Evolutionary conservation across 2,329 filamentous ascomycete genomes (phyloP).

Genomic region (Botrytis byssoidea): DNA sequence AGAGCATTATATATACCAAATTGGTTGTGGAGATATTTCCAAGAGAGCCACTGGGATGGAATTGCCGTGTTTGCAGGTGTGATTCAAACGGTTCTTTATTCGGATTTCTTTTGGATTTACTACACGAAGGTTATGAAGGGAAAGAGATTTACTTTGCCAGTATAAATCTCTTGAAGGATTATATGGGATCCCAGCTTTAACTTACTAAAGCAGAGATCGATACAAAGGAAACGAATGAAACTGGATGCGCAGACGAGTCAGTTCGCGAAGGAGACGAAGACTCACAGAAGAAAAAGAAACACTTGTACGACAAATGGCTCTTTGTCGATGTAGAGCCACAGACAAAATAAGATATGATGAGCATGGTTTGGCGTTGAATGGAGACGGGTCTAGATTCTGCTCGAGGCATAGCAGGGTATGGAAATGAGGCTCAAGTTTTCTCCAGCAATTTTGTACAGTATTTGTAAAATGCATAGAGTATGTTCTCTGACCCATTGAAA

Average conservation of each 20-base stretch:
- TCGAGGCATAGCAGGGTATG: not conserved
- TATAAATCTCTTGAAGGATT: conserved; percentile 48
- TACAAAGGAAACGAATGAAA: not conserved
- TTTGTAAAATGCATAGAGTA: conserved; percentile 27
- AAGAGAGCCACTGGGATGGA: conserved; percentile 77
- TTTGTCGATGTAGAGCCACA: not conserved
- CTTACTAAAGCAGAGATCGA: not conserved
- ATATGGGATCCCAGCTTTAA: not conserved
- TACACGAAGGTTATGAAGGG: conserved; percentile 93
- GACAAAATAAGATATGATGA: conserved; percentile 18
- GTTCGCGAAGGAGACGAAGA: not conserved
- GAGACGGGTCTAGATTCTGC: conserved; percentile 30
- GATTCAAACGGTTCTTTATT: conserved; percentile 92
- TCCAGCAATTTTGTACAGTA: conserved; percentile 18
- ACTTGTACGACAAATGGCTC: not conserved
- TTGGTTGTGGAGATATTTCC: conserved; percentile 90
- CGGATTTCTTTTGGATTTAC: conserved; percentile 99
- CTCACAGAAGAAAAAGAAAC: not conserved
- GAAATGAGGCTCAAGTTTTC: conserved; percentile 16
- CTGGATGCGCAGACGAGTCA: not conserved
- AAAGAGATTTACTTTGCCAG: conserved; percentile 83
- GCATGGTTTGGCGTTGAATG: conserved; percentile 36
- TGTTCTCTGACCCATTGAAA: conserved; percentile 5
- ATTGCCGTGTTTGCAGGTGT: conserved; percentile 88
- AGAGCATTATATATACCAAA: conserved; percentile 96